Conservation (phyloP, 2,329 filamentous ascomycete genomes). For the Ceratocystis cacaofunesta region DNA sequence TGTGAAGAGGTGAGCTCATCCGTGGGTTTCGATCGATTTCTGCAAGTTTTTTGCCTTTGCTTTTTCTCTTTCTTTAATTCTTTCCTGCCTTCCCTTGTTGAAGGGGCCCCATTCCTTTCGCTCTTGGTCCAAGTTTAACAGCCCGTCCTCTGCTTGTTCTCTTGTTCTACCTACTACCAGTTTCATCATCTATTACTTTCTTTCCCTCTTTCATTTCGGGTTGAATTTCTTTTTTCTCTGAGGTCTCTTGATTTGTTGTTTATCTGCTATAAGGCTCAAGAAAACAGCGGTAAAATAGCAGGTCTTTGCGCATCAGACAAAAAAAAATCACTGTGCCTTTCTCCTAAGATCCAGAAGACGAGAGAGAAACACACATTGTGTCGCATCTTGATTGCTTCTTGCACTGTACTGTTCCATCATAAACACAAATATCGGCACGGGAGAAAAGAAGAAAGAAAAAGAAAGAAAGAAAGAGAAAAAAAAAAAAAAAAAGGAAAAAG, state of each 20-base stretch:
- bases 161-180: not conserved
- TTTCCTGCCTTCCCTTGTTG: not conserved
- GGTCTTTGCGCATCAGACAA: not conserved
- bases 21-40: slow-evolving; percentile 10
- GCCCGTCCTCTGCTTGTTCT: not conserved
- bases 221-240: not conserved
- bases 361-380: not conserved
- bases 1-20: slow-evolving; percentile 13
- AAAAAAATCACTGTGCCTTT: not conserved
- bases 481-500: not conserved
- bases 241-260: not conserved
- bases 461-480: not conserved
- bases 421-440: not conserved
- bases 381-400: not conserved
- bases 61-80: slow-evolving; percentile 1
- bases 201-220: no score
- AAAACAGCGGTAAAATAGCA: not conserved
- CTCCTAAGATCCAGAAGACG: not conserved
- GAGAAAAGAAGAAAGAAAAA: not conserved
- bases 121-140: not conserved
- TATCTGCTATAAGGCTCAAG: not conserved
- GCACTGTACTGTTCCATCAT: not conserved
- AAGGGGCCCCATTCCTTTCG: not conserved
- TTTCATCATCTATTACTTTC: no score
- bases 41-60: slow-evolving; percentile 3